Evolutionary conservation across 2,329 filamentous ascomycete species (phyloP), one percentile per base, ranked within the genome.

Genomic region (Aphanocladium album): DNA sequence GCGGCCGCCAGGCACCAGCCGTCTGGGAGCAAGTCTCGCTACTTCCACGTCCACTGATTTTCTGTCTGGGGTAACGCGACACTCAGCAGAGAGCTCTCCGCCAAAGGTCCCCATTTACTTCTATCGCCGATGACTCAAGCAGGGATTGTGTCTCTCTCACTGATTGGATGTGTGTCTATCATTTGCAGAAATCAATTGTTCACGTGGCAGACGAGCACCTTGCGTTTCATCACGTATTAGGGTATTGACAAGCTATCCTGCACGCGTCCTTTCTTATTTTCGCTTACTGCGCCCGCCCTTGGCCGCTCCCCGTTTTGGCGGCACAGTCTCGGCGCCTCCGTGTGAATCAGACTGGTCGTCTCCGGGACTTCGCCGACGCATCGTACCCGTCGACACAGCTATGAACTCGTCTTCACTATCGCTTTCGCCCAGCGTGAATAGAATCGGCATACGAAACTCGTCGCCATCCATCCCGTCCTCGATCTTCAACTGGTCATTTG

Each of bases 361-460:
- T 1, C 90, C 90, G 12, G 91, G 87, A 71, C 91, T 96, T 71
- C 92, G 89, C 62, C 92, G 84, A 65, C 93, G 83, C 82, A 96
- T 93, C 51, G 95, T 96, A 12, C 93, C 93, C 1, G 85, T 83
- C 19, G 83, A 85, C 23, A 88, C 83, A 5, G 83, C 79, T 27
- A 88, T 76, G 62, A 88, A 87, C 70, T 99, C 96, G 68, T 99
- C 95, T 70, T 97, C 95, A 70, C 91, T 96, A 70, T 98, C 95
- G 67, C 91, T 96, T 68, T 96, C 92, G 52, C 92, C 91, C 50
- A 98, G 84, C 70, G 96, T 91, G 64, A 96, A 85, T n/a, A 97
- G 76, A 3, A 99, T 90, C 0, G 95, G 96, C 88, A 99, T 96
- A 61, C 86, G 83, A 72, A 97, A 98, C n/a, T 81, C 79, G 41